Conservation (phyloP, 345 rosid genomes). For the Atalantia buxifolia region DNA sequence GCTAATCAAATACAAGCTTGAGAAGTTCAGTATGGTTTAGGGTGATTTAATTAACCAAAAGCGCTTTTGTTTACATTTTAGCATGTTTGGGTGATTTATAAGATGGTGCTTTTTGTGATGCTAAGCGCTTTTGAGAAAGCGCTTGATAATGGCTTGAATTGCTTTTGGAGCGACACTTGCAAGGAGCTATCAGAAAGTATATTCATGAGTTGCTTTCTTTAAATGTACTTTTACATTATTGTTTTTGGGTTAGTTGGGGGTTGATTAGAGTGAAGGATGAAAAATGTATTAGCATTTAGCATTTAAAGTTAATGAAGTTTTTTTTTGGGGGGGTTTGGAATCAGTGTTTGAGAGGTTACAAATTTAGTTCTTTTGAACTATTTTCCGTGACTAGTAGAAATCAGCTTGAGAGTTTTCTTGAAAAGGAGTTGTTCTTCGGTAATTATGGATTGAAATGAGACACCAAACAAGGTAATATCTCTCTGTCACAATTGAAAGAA, state of each 20-base stretch:
- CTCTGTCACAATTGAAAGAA: no score
- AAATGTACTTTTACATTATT: not conserved
- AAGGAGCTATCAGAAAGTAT: not conserved
- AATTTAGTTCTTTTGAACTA: not conserved
- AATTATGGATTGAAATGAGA: not conserved
- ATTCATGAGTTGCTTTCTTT: not conserved
- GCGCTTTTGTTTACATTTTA: not conserved
- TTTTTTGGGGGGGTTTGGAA: no score
- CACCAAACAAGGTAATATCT: not conserved
- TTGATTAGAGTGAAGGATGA: not conserved
- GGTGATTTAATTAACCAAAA: not conserved
- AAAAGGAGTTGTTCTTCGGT: not conserved
- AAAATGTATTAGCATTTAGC: not conserved
- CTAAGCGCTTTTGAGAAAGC: not conserved
- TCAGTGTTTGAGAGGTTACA: not conserved
- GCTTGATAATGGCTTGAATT: not conserved
- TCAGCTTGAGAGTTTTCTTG: not conserved
- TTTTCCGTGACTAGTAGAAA: not conserved
- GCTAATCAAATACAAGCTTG: no score
- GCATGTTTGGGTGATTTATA: not conserved
- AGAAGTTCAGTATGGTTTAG: constrained; percentile 44
- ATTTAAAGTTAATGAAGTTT: not conserved
- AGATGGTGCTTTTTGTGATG: not conserved
- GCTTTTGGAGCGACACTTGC: not conserved
- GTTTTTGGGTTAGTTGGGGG: not conserved